These are phyloP conservation scores for Eurotiales sp. DNA, from an alignment of 2,329 filamentous ascomycete genomes.

Conservation along the genomic window DNA sequence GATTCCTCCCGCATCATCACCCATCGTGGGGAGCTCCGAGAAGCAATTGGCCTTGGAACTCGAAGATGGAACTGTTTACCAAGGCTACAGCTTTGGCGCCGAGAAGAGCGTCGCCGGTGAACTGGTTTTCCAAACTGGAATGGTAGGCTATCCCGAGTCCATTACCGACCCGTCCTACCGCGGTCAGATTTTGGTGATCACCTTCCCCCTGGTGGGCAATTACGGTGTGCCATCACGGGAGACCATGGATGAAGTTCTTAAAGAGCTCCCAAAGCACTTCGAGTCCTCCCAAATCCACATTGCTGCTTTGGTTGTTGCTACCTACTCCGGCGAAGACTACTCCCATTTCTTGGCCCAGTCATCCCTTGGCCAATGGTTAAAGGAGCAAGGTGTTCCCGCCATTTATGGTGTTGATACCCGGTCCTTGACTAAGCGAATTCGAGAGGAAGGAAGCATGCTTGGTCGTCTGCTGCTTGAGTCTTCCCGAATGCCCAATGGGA, in stretches of 20 bases:
- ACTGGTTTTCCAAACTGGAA: conserved; percentile 98
- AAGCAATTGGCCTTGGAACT: conserved; percentile 82
- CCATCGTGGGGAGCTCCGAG: conserved; percentile 51
- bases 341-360: conserved; percentile 90
- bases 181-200: conserved; percentile 93
- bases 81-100: conserved; percentile 95
- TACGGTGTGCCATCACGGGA: conserved; percentile 93
- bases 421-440: conserved; percentile 88
- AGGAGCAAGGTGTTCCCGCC: conserved; percentile 89
- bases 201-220: conserved; percentile 92
- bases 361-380: conserved; percentile 90
- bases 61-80: conserved; percentile 83
- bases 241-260: conserved; percentile 75
- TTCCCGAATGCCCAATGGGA: conserved; percentile 39
- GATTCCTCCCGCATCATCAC: conserved; percentile 59
- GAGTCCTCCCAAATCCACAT: conserved; percentile 92
- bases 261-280: conserved; percentile 85
- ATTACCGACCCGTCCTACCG: conserved; percentile 85
- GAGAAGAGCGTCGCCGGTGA: conserved; percentile 92
- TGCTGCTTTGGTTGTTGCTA: conserved; percentile 79
- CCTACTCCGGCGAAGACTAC: conserved; percentile 87
- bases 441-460: conserved; percentile 93
- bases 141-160: conserved; percentile 97
- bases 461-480: conserved; percentile 81
- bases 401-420: conserved; percentile 95